Evolutionary conservation across 2,329 filamentous ascomycete genomes (phyloP).

Genomic region (Cladosporium halotolerans): DNA sequence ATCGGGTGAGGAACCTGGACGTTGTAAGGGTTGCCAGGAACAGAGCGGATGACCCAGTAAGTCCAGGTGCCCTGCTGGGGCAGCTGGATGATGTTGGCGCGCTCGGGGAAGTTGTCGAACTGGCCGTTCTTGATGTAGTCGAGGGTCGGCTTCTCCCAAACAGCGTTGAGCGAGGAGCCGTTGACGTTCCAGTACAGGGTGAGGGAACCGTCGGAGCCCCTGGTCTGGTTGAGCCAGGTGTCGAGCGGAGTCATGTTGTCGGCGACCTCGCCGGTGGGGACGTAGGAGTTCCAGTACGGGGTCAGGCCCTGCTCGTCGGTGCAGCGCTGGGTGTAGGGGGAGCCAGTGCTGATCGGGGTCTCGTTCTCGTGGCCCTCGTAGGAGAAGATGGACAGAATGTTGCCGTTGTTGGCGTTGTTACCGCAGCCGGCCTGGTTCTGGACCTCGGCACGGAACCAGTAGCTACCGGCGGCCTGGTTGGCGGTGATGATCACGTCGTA

Average conservation of each 20-base stretch:
- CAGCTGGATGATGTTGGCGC: constrained; percentile 36
- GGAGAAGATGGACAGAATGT: constrained; percentile 33
- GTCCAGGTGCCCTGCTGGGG: constrained; percentile 23
- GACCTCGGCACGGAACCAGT: constrained; percentile 33
- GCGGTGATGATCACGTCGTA: constrained; percentile 37
- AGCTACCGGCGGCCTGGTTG: constrained; percentile 28
- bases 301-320: constrained; percentile 35
- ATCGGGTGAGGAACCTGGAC: constrained; percentile 30
- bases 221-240: constrained; percentile 25
- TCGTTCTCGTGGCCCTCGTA: constrained; percentile 32
- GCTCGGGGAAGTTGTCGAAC: constrained; percentile 31
- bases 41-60: constrained; percentile 32
- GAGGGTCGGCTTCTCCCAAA: constrained; percentile 41
- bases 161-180: constrained; percentile 36
- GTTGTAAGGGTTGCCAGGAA: constrained; percentile 21
- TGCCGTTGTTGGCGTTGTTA: constrained; percentile 27
- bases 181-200: constrained; percentile 35
- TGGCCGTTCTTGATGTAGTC: constrained; percentile 38
- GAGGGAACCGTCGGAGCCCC: constrained; percentile 23
- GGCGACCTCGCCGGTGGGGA: constrained; percentile 27
- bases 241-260: constrained; percentile 22
- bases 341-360: constrained; percentile 26
- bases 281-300: constrained; percentile 34
- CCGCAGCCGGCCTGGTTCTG: constrained; percentile 39
- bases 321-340: constrained; percentile 34